Conservation (phyloP, 139 green algal species). For the Yamagishiella unicocca region DNA sequence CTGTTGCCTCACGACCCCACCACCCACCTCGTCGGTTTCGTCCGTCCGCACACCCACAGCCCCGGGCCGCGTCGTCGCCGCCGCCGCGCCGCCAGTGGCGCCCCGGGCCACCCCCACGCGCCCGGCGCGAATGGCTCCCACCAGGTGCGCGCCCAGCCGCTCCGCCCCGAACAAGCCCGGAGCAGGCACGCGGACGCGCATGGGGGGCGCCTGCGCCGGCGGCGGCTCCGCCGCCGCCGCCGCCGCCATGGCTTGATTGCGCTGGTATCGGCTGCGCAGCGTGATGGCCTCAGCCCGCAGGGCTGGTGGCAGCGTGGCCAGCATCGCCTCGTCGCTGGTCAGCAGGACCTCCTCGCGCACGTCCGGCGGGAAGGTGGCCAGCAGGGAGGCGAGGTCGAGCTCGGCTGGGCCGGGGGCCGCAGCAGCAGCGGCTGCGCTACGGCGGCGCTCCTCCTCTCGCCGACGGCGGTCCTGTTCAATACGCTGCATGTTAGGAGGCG, state of each 20-base stretch:
- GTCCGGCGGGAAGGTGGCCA: conserved; percentile 91
- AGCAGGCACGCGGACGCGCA: conserved; percentile 3
- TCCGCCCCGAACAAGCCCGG: background rate
- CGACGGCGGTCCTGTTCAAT: conserved; percentile 21
- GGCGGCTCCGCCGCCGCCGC: background rate
- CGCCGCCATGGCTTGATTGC: conserved; percentile 22
- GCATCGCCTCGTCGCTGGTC: conserved; percentile 79
- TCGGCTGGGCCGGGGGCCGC: conserved; percentile 61
- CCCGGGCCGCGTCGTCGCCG: background rate
- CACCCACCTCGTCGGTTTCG: conserved; percentile 14
- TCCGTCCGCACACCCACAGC: background rate
- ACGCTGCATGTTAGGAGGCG: background rate
- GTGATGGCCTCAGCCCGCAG: conserved; percentile 85
- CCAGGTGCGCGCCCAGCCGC: background rate
- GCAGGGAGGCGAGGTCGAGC: conserved; percentile 86
- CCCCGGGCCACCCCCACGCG: background rate
- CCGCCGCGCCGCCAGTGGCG: background rate
- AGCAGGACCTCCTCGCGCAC: conserved; percentile 88
- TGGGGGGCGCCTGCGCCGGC: background rate
- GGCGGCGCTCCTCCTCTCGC: conserved; percentile 22
- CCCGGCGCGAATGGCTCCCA: background rate
- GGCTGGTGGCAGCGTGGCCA: conserved; percentile 83
- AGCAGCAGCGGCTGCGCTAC: conserved; percentile 22
- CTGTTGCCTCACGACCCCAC: background rate
- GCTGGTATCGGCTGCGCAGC: conserved; percentile 57